These are phyloP conservation scores for Geotrichum restrictum DNA, from an alignment of 1,139 yeast genomes.

Conservation along the genomic window DNA sequence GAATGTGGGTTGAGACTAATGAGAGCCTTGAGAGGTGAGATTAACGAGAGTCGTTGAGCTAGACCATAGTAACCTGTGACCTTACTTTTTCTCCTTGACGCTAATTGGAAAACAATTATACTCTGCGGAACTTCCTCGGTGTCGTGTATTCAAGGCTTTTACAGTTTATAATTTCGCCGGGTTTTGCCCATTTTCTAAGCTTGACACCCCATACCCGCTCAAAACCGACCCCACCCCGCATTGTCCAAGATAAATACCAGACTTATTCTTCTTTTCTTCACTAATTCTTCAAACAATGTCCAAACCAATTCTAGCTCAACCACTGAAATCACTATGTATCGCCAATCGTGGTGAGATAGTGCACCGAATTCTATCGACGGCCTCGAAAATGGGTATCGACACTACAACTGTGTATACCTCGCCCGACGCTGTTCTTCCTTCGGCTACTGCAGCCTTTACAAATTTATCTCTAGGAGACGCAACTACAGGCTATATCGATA, in stretches of 20 bases:
- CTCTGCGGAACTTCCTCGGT: no score
- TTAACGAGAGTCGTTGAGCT: no score
- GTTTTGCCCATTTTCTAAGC: not conserved
- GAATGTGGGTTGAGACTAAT: no score
- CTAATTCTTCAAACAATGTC: constrained; percentile 8
- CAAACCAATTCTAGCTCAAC: constrained; percentile 24
- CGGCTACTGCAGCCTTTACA: constrained; percentile 41
- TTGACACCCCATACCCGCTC: not conserved
- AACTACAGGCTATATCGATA: constrained; percentile 45
- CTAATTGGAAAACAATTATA: no score
- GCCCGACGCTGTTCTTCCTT: constrained; percentile 45
- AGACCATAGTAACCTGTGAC: no score
- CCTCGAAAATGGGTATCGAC: constrained; percentile 40
- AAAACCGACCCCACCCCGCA: not conserved
- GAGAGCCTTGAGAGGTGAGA: no score
- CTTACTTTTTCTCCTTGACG: no score
- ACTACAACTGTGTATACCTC: constrained; percentile 45
- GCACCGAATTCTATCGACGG: constrained; percentile 43
- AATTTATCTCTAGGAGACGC: constrained; percentile 42
- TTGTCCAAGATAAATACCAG: not conserved
- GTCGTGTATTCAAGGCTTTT: not conserved
- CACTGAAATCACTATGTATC: constrained; percentile 40
- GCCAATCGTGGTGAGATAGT: constrained; percentile 52
- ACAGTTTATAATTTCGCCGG: not conserved
- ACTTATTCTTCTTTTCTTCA: not conserved